Conservation (phyloP, 2,329 filamentous ascomycete genomes). For the Neofusicoccum parvum region DNA sequence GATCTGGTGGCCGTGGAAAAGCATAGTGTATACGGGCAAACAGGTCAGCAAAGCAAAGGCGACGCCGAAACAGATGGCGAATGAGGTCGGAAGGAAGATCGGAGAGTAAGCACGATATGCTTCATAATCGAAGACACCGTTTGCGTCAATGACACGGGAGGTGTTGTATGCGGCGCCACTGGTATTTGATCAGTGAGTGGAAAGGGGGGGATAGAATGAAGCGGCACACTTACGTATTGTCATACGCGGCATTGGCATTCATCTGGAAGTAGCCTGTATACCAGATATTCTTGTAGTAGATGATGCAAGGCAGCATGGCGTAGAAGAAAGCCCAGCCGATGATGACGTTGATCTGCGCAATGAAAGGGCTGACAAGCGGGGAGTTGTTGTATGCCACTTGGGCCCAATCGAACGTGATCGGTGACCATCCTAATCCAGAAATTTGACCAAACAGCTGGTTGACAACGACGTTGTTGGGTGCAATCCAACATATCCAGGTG, state of each 20-base stretch:
- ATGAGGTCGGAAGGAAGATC: slow-evolving; percentile 41
- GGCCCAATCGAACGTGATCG: slow-evolving; percentile 77
- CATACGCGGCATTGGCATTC: slow-evolving; percentile 36
- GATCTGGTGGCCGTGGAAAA: slow-evolving; percentile 41
- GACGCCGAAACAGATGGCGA: slow-evolving; percentile 42
- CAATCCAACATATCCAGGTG: slow-evolving; percentile 68
- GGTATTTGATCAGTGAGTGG: neutral
- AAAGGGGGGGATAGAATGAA: too few species aligned
- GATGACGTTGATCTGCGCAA: slow-evolving; percentile 35
- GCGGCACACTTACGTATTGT: slow-evolving; percentile 34
- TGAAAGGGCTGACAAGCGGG: slow-evolving; percentile 35
- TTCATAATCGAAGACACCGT: slow-evolving; percentile 32
- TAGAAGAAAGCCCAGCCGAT: slow-evolving; percentile 37
- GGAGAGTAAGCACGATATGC: slow-evolving; percentile 40
- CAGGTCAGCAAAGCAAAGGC: slow-evolving; percentile 42
- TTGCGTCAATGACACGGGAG: slow-evolving; percentile 30
- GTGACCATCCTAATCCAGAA: slow-evolving; percentile 68
- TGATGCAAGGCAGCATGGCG: slow-evolving; percentile 35
- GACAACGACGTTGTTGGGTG: slow-evolving; percentile 66
- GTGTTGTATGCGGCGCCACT: slow-evolving; percentile 34
- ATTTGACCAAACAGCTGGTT: slow-evolving; percentile 74
- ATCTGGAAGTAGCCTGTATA: slow-evolving; percentile 40
- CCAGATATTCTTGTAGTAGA: slow-evolving; percentile 35
- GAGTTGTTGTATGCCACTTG: slow-evolving; percentile 34
- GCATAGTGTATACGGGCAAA: slow-evolving; percentile 37